Evolutionary conservation across 768 basidiomycete species (phyloP).

Genomic region (Mycena maculata): DNA sequence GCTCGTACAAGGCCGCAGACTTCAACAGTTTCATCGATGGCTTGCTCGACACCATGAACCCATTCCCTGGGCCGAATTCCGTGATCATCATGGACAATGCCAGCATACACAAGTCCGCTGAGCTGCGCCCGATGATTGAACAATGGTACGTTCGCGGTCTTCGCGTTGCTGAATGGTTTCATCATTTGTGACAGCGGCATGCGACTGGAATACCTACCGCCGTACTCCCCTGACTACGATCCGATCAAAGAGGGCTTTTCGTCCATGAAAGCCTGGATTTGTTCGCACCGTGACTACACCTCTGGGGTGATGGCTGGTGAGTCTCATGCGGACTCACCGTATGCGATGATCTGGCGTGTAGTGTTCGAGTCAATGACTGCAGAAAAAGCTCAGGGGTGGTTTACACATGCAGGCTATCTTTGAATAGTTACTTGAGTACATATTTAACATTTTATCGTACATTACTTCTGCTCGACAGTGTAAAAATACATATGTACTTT

Average conservation of each 20-base stretch:
- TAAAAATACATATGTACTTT: background rate
- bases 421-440: background rate
- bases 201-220: too few relatives aligned
- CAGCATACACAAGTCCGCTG: background rate
- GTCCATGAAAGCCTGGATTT: too few relatives aligned
- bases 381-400: too few relatives aligned
- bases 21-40: background rate
- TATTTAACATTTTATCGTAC: too few relatives aligned
- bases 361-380: too few relatives aligned
- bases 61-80: background rate
- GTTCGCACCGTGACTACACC: too few relatives aligned
- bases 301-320: too few relatives aligned
- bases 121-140: background rate
- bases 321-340: too few relatives aligned
- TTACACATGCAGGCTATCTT: too few relatives aligned
- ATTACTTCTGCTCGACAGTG: background rate
- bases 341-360: too few relatives aligned
- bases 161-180: background rate
- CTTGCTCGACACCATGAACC: background rate
- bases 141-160: slow-evolving; percentile 14
- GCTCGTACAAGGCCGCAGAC: background rate
- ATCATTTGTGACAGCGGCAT: slow-evolving; percentile 9
- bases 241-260: too few relatives aligned
- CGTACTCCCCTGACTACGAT: too few relatives aligned
- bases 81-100: slow-evolving; percentile 9